Base-by-base conservation (phyloP, 495 filamentous ascomycete genomes). In the Aspergillus mulundensis region DNA sequence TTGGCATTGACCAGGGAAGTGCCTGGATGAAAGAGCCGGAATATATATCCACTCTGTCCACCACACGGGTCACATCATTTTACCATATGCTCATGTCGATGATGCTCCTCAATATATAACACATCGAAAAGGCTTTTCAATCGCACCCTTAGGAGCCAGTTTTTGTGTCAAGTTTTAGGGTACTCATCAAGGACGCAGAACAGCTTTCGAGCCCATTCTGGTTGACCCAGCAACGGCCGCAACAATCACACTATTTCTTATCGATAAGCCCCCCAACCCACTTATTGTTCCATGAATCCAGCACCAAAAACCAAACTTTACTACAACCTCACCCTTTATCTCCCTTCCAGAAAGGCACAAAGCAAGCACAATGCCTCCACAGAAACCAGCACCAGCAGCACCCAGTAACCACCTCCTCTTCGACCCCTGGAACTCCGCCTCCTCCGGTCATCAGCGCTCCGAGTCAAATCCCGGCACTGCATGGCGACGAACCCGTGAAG, bases 351-450 rank as follows among this genome's bases (percentile, higher is more conserved):
- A 28, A 28, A 28, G 8, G 4, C 25, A 8, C 3, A 28, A 28
- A 28, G 8, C 11, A n/a, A n/a, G n/a, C n/a, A 57, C 44, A 57
- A 44, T 43, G 54, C 19, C 54, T 16, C 18, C 40, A 21, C 20
- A 28, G 4, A 20, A 50, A 28, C 25, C 6, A 34, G 6, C 25
- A 19, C 25, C 28, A 20, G 25, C 18, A 32, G 18, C 23, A 19
- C 34, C 20, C 16, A 49, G 53, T 28, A 81, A 81, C 48, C 74
- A 77, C 61, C 70, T 71, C 41, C 61, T 69, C 58, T 92, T 89
- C 69, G 90, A 95, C 65, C 75, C 87, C 30, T 96, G 88, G 88
- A 91, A 90, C 70, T 87, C 87, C 19, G 82, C 81, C 15, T 83
- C 87, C 0, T 86, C 88, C 6, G 91, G 91, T 50, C 90, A 96